phyloP scores from a whole-genome alignment of 441 rosid species.

The Isatis lusitanica region DNA sequence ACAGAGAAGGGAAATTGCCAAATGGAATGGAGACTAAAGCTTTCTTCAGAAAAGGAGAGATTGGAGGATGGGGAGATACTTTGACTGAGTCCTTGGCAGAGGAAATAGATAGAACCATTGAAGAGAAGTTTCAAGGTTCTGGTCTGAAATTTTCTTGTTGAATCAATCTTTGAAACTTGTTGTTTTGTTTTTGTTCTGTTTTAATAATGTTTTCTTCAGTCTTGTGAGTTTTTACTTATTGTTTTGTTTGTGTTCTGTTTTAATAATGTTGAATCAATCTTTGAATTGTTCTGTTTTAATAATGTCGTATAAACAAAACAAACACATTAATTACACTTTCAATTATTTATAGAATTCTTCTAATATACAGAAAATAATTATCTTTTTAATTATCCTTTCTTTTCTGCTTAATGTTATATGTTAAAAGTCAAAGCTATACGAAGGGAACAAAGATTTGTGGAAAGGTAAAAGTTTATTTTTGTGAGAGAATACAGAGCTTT shows the following conservation, averaged over 20 bases:
- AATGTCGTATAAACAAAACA: background rate
- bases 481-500: too few species aligned
- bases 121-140: slow-evolving; percentile 28
- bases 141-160: slow-evolving; percentile 27
- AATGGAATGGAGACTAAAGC: slow-evolving; percentile 23
- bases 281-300: slow-evolving; percentile 5
- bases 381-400: too few species aligned
- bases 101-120: slow-evolving; percentile 11
- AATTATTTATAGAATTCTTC: too few species aligned
- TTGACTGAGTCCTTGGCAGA: slow-evolving; percentile 22
- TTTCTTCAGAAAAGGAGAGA: slow-evolving; percentile 35
- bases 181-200: slow-evolving; percentile 4
- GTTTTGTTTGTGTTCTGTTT: too few species aligned
- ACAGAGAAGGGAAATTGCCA: slow-evolving; percentile 32
- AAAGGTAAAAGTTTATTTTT: too few species aligned
- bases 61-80: slow-evolving; percentile 33
- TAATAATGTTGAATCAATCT: too few species aligned
- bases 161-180: background rate
- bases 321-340: too few species aligned
- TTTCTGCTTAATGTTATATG: too few species aligned
- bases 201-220: background rate
- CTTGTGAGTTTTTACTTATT: background rate
- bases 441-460: too few species aligned
- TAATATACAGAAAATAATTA: too few species aligned
- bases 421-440: too few species aligned